Conservation (phyloP, 1,139 yeast species). For the Zygosaccharomyces pseudobailii region DNA sequence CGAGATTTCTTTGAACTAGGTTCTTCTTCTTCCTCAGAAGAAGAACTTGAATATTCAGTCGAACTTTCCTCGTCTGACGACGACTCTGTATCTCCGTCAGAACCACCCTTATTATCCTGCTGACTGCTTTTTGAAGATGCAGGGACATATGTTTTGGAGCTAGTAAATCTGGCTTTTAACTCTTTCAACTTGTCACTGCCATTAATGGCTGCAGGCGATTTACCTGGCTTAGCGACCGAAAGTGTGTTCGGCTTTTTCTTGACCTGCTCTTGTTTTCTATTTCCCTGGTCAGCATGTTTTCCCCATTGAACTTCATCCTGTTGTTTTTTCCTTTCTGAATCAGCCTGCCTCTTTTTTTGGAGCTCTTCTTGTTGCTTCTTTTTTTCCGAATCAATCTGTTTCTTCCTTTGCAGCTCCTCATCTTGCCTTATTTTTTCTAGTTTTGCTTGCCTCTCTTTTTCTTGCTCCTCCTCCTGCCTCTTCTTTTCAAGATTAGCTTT, state of each 20-base stretch:
- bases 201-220: slow-evolving; percentile 1
- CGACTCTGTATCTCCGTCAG: slow-evolving; percentile 18
- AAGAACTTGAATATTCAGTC: slow-evolving; percentile 18
- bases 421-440: background rate
- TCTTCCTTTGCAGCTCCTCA: background rate
- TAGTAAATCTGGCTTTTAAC: slow-evolving; percentile 18
- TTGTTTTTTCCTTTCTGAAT: background rate
- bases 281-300: background rate
- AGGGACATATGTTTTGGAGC: slow-evolving; percentile 13
- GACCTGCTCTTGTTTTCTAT: background rate
- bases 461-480: slow-evolving; percentile 17
- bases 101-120: slow-evolving; percentile 11
- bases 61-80: slow-evolving; percentile 16
- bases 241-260: background rate
- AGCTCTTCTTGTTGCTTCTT: background rate
- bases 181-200: slow-evolving; percentile 16
- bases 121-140: slow-evolving; percentile 10
- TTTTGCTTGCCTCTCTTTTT: slow-evolving; percentile 2
- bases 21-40: slow-evolving; percentile 26
- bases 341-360: background rate
- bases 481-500: slow-evolving; percentile 16
- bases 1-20: slow-evolving; percentile 28
- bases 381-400: background rate
- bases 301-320: background rate
- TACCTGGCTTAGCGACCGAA: background rate